Evolutionary conservation across 225 moss, liverwort and hornwort genomes (phyloP).

Genomic region (Thuidium tamariscinum): DNA sequence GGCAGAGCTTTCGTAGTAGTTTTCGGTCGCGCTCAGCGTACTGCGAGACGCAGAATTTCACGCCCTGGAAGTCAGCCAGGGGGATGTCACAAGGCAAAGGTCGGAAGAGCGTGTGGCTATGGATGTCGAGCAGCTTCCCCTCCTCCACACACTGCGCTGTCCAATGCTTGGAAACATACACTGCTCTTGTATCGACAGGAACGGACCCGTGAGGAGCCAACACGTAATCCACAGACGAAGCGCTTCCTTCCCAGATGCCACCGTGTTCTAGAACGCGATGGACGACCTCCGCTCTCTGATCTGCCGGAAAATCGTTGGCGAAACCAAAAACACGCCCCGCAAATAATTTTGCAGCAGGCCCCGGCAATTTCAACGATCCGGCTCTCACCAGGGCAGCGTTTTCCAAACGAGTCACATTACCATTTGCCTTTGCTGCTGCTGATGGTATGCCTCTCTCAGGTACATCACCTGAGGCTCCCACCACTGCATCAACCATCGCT

Average conservation of each 20-base stretch:
- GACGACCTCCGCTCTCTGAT: constrained; percentile 50
- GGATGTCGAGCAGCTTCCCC: constrained; percentile 46
- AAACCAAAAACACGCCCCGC: constrained; percentile 54
- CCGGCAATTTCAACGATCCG: constrained; percentile 1
- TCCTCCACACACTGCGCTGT: constrained; percentile 64
- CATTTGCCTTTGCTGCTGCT: constrained; percentile 7
- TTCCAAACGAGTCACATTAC: neutral
- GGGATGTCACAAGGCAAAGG: constrained; percentile 80
- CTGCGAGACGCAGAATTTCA: constrained; percentile 70
- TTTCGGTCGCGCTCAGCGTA: constrained; percentile 65
- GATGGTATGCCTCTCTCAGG: neutral
- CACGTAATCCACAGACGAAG: constrained; percentile 31
- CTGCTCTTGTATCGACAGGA: neutral
- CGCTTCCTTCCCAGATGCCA: constrained; percentile 39
- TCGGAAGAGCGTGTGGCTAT: constrained; percentile 64
- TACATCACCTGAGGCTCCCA: neutral
- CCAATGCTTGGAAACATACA: constrained; percentile 65
- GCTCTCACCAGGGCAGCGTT: neutral
- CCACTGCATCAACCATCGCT: neutral
- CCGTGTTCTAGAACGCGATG: constrained; percentile 53
- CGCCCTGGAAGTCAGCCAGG: constrained; percentile 50
- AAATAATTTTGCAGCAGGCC: constrained; percentile 23
- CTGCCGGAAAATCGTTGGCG: constrained; percentile 27
- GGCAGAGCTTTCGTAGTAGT: constrained; percentile 68
- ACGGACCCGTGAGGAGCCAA: constrained; percentile 52